phyloP scores from a whole-genome alignment of 2,329 filamentous ascomycete species.

The Fusarium globosum region DNA sequence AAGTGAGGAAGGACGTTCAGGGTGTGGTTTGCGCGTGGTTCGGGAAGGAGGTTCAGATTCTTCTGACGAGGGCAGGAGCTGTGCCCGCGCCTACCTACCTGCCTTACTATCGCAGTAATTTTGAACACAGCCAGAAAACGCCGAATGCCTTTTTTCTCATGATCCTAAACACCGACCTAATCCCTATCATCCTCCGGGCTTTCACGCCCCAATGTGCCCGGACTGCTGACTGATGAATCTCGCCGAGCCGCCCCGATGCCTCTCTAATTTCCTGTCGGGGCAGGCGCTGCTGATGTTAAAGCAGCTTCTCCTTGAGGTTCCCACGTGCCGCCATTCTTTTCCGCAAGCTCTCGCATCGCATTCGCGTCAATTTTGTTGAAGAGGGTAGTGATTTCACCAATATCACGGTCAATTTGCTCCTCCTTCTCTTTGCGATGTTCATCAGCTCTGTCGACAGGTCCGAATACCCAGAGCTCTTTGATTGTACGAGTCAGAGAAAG shows the following conservation, averaged over 20 bases:
- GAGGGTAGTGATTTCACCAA: conserved; percentile 49
- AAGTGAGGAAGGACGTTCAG: not conserved
- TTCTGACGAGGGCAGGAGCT: not conserved
- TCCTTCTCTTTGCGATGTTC: conserved; percentile 51
- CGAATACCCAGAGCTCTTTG: conserved; percentile 60
- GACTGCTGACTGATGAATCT: not conserved
- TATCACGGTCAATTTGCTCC: conserved; percentile 51
- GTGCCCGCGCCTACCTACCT: not conserved
- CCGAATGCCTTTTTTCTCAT: not conserved
- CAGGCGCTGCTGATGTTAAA: not conserved
- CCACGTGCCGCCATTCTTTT: conserved; percentile 53
- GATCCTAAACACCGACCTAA: not conserved
- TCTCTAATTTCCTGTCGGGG: conserved; percentile 18
- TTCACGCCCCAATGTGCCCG: not conserved
- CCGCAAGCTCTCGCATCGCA: conserved; percentile 50
- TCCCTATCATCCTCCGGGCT: too few species aligned
- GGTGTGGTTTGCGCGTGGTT: not conserved
- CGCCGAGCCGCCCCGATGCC: not conserved
- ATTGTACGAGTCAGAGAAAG: conserved; percentile 57
- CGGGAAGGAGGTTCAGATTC: not conserved
- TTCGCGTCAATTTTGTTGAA: conserved; percentile 51
- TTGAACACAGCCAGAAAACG: conserved; percentile 16
- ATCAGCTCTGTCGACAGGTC: conserved; percentile 55
- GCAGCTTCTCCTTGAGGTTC: conserved; percentile 40
- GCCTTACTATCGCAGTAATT: conserved; percentile 2